Evolutionary conservation across 108 stramenopile genomes (phyloP), one percentile per base, ranked within the genome.

Genomic region (Conticribra weissflogii): DNA sequence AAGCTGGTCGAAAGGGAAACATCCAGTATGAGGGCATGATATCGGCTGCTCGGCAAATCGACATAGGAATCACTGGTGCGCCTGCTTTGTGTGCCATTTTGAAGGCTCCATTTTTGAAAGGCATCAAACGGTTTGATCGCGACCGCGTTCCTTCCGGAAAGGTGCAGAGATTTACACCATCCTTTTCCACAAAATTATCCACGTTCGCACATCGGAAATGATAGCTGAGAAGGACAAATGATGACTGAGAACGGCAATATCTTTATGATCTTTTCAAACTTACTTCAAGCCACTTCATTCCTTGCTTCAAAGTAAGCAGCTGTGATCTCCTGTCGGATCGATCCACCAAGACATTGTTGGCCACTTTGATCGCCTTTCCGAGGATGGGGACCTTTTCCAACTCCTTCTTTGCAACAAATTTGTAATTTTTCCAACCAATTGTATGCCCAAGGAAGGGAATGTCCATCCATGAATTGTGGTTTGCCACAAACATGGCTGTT

Each of bases 341-440:
- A 70, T 96, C 94, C 17, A 96, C 81, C 72, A 87, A 80, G 46
- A 96, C 87, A 64, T 96, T 77, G 15, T 86, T 83, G 29, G 85
- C 90, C 0, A 83, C 57, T 19, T 66, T 57, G 52, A 96, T 92
- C 17, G 92, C 86, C 41, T 82, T 85, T 16, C 91, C 91, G 17
- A 96, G 68, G 50, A 93, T 92, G 1, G 94, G 94, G 3, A 96
- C 92, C 66, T 86, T 86, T 16, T 78, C 79, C 61, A 96, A 72
- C 68, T 96, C 94, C 71, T 87, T 87, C 74, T 96, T 96, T 45
- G 91, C 85, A 29, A 96, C 80, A 24, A 96, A 74, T 76, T 96
- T 96, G 86, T 96, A 96, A 67, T 96, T 96, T 56, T 88, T 81
- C 94, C 94, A 96, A 54, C 94, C 94, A 30, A 96, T 88, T 19